These are phyloP conservation scores for Saccharomyces eubayanus DNA, from an alignment of 805 yeast genomes.

Conservation along the genomic window DNA sequence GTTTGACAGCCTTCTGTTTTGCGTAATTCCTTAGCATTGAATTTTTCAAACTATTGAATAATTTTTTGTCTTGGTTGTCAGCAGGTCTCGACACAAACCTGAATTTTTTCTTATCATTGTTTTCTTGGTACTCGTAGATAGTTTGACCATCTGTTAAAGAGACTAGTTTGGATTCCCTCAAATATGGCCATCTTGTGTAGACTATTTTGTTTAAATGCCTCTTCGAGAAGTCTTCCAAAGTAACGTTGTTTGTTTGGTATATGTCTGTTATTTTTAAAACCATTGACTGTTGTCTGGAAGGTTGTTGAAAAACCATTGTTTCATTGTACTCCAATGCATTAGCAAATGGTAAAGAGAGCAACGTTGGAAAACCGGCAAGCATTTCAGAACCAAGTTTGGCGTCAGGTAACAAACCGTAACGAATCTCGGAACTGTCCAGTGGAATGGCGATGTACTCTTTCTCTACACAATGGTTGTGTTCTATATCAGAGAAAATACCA, in stretches of 20 bases:
- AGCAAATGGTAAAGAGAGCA: conserved; percentile 59
- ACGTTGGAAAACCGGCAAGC: conserved; percentile 85
- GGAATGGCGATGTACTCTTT: conserved; percentile 45
- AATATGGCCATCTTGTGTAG: conserved; percentile 84
- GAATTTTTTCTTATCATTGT: conserved; percentile 18
- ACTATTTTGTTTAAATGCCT: conserved; percentile 54
- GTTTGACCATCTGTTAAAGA: conserved; percentile 48
- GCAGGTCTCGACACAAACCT: conserved; percentile 35
- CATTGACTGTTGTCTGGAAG: conserved; percentile 76
- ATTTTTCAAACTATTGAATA: conserved; percentile 37
- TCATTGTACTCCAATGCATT: conserved; percentile 49
- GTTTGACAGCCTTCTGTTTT: conserved; percentile 51
- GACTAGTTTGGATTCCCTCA: conserved; percentile 68
- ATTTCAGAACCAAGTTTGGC: conserved; percentile 63
- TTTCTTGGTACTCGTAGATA: conserved; percentile 32
- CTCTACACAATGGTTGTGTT: conserved; percentile 71
- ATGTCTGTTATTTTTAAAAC: conserved; percentile 52
- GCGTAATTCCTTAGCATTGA: conserved; percentile 38
- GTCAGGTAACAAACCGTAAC: conserved; percentile 54
- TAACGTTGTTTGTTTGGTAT: conserved; percentile 40
- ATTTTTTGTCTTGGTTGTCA: conserved; percentile 40
- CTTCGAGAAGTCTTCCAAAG: conserved; percentile 57
- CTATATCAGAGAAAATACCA: conserved; percentile 67
- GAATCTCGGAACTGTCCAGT: conserved; percentile 31
- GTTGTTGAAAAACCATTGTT: conserved; percentile 73